Evolutionary conservation across 345 rosid genomes (phyloP), one percentile per base, ranked within the genome.

Genomic region (Murraya koenigii): DNA sequence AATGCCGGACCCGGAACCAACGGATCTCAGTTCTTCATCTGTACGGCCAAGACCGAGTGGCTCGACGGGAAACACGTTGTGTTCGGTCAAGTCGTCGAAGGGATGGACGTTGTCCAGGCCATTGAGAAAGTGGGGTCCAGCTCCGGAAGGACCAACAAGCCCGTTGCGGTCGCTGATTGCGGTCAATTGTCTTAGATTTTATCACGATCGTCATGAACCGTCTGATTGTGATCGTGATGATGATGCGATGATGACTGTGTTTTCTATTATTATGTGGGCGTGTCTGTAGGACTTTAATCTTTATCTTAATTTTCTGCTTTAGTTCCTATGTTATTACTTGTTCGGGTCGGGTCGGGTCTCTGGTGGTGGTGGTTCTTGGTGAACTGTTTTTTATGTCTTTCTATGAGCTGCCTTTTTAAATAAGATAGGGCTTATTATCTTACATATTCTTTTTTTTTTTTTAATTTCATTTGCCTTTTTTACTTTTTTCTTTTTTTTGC

Each of bases 61-160:
- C 95, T 94, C 0, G 90, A 91, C 4, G 93, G 93, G 2, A 92
- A 90, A 81, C 98, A 94, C 62, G 98, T 94, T 0, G 98, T 92
- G 82, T 94, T 90, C 28, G 95, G 98, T 0, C 88, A 85, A 61
- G 88, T 92, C 0, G 88, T 90, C 19, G 92, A 89, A 67, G 95
- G 98, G 0, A 2, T 94, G 78, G 91, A 91, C 41, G 91, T 89
- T 0, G 89, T 94, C 11, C 85, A 77, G 78, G 87, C 82, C 0
- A 26, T 86, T 0, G 97, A 94, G 91, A 94, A 88, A 79, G 94
- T 89, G 2, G 97, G 95, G 5, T 88, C 97, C 0, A 36, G 81
- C 38, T 74, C 75, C n/a, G 94, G 97, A 4, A 88, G 83, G 85
- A 82, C 92, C 0, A 80, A 92, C 0, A 90, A 81, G 89, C 77